Percentiles rank a stretch among this genome's conserved stretches.
Conservation (phyloP, 2,329 filamentous ascomycete genomes). For the Fusarium dlaminii region DNA sequence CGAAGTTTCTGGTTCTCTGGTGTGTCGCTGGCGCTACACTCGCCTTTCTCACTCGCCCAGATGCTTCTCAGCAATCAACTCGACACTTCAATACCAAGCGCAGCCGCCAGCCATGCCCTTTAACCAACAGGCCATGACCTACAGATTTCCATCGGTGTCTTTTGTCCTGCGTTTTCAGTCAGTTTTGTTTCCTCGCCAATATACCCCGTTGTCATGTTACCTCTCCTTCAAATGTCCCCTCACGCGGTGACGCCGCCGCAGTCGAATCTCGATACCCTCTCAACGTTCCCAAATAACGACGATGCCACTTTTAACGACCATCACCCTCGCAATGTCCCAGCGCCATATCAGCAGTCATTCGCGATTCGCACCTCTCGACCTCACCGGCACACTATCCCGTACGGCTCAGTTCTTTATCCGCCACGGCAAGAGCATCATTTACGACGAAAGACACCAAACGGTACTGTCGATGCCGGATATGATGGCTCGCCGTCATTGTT, state of each 20-base stretch:
- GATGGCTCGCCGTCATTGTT: slow-evolving; percentile 83
- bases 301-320: slow-evolving; percentile 22
- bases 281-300: slow-evolving; percentile 32
- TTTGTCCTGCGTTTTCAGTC: slow-evolving; percentile 42
- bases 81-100: slow-evolving; percentile 31
- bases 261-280: slow-evolving; percentile 51
- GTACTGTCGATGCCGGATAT: slow-evolving; percentile 91
- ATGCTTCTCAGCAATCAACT: slow-evolving; percentile 50
- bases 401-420: slow-evolving; percentile 33
- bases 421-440: slow-evolving; percentile 75
- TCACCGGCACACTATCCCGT: slow-evolving; percentile 29
- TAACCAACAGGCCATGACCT: slow-evolving; percentile 57
- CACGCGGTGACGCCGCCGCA: slow-evolving; percentile 57
- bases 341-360: slow-evolving; percentile 42
- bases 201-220: slow-evolving; percentile 56
- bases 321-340: slow-evolving; percentile 44
- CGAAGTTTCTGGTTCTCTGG: slow-evolving; percentile 2
- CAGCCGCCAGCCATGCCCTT: slow-evolving; percentile 47
- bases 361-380: slow-evolving; percentile 48
- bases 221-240: slow-evolving; percentile 62
- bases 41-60: slow-evolving; percentile 45
- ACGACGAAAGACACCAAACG: slow-evolving; percentile 90
- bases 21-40: slow-evolving; percentile 39
- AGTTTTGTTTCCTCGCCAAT: slow-evolving; percentile 36
- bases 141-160: slow-evolving; percentile 39